Evolutionary conservation across 805 yeast species (phyloP).

Genomic region (Wickerhamomyces strasburgensis): DNA sequence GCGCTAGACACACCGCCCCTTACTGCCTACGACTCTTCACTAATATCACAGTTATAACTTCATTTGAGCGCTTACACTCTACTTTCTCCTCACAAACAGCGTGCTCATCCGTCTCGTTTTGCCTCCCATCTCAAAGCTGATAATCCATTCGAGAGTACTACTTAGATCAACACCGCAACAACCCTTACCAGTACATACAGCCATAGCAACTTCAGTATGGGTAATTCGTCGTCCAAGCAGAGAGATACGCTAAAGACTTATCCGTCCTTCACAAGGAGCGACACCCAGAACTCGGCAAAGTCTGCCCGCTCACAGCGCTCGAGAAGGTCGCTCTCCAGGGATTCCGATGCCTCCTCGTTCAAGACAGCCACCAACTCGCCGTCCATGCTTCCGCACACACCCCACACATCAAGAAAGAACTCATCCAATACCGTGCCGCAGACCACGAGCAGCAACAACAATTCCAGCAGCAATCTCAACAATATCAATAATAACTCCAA

Average conservation of each 20-base stretch:
- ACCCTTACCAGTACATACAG: neutral
- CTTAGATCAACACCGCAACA: neutral
- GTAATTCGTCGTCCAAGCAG: slow-evolving; percentile 27
- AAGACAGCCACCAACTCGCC: slow-evolving; percentile 29
- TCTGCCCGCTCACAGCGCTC: slow-evolving; percentile 40
- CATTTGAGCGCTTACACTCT: no score
- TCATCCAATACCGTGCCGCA: slow-evolving; percentile 15
- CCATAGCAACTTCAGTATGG: slow-evolving; percentile 14
- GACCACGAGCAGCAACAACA: no score
- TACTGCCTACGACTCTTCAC: no score
- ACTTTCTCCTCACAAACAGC: no score
- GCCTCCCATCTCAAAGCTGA: no score
- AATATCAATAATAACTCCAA: no score
- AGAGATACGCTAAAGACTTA: slow-evolving; percentile 25
- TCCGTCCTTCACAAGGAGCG: slow-evolving; percentile 48
- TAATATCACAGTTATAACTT: no score
- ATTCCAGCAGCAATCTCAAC: no score
- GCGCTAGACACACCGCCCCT: no score
- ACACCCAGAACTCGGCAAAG: slow-evolving; percentile 47
- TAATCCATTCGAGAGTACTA: no score
- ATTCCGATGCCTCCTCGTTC: slow-evolving; percentile 29
- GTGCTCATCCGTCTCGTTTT: no score
- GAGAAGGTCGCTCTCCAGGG: slow-evolving; percentile 24
- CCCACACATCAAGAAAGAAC: slow-evolving; percentile 23
- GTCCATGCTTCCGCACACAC: slow-evolving; percentile 23